phyloP scores from a whole-genome alignment of 306 rosid species.

The Cicer yamashitae region DNA sequence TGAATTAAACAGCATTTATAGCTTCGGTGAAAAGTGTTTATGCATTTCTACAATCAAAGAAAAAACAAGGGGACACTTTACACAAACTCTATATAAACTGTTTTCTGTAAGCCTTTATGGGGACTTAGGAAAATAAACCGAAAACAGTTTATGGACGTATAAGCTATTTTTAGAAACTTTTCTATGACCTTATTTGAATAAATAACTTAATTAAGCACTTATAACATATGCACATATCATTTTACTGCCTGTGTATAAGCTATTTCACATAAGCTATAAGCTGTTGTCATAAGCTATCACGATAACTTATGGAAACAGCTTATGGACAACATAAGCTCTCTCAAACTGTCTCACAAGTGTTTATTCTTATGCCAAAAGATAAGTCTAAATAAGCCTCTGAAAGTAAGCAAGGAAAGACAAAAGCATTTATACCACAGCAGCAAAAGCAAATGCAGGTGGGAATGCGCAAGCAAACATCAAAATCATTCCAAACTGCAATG shows the following conservation, averaged over 20 bases:
- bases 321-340: no score
- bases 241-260: no score
- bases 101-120: not conserved
- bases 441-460: constrained; percentile 90
- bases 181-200: no score
- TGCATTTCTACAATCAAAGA: not conserved
- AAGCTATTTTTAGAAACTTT: not conserved
- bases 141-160: not conserved
- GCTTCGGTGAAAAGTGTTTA: not conserved
- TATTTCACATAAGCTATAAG: no score
- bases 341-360: no score
- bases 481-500: constrained; percentile 96
- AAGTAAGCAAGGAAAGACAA: constrained; percentile 30
- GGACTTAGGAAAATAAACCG: not conserved
- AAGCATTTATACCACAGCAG: constrained; percentile 70
- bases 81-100: not conserved
- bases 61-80: not conserved
- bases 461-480: constrained; percentile 98
- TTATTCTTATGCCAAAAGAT: not conserved
- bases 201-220: no score
- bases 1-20: constrained; percentile 31
- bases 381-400: not conserved
- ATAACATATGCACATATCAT: no score
- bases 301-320: no score
- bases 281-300: no score